Percentiles rank a stretch among this genome's conserved stretches.
phyloP scores from a whole-genome alignment of 2,329 filamentous ascomycete species.

The Trichophyton mentagrophytes region DNA sequence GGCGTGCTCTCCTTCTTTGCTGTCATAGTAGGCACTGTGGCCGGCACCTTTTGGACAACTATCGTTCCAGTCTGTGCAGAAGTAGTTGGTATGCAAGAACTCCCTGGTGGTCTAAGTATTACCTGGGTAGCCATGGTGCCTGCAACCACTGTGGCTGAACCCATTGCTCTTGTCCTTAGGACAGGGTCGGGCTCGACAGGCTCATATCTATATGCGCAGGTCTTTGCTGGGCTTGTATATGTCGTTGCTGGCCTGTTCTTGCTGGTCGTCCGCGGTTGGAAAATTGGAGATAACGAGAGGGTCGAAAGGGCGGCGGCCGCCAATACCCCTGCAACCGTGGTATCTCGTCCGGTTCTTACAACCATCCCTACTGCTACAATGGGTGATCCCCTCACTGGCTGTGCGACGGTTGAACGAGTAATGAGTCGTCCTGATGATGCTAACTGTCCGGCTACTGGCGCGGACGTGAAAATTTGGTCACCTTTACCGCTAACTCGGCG shows the following conservation, averaged over 20 bases:
- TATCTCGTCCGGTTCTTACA: neutral
- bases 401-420: neutral
- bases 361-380: neutral
- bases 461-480: constrained; percentile 16
- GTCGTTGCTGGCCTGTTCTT: constrained; percentile 41
- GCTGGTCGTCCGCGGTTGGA: constrained; percentile 31
- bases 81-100: constrained; percentile 46
- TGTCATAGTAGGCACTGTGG: constrained; percentile 44
- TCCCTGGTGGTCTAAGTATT: constrained; percentile 46
- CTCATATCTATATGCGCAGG: constrained; percentile 30
- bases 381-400: neutral
- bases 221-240: constrained; percentile 52
- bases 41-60: constrained; percentile 49
- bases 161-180: constrained; percentile 49
- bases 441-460: neutral
- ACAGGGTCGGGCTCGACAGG: constrained; percentile 22
- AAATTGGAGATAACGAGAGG: constrained; percentile 22
- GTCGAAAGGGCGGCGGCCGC: constrained; percentile 12
- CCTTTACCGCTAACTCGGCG: constrained; percentile 19
- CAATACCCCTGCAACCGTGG: neutral
- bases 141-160: constrained; percentile 36
- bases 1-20: constrained; percentile 48
- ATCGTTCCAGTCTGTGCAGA: constrained; percentile 49
- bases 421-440: neutral
- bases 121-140: constrained; percentile 48